Evolutionary conservation across 1,139 yeast genomes (phyloP), one percentile per base, ranked within the genome.

Genomic region (Geotrichum citri-aurantii): DNA sequence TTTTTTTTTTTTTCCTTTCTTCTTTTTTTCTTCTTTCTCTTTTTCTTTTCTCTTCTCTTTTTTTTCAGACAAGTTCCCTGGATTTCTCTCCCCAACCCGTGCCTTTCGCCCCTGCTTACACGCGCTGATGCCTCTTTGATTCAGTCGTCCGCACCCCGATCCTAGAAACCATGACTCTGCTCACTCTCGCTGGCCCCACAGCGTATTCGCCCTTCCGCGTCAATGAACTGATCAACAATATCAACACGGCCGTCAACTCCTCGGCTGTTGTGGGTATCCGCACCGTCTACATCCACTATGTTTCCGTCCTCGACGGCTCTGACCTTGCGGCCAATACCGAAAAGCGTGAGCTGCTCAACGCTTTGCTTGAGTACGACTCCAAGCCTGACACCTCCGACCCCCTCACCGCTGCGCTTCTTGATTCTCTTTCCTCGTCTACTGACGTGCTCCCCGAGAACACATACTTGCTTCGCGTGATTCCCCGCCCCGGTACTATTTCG

Each of bases 401-500:
- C 3, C 76, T 81, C 50, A 79, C 79, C 61, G 69, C 75, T 57
- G 71, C 79, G 55, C 76, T 92, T 64, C 73, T 77, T 50, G 77
- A 79, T 42, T 64, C 71, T 1, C 66, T 71, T 23, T 27, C 64
- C 48, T 65, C 63, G 42, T 60, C 64, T 49, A 56, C 67, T 1
- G 56, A 57, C 23, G 63, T 69, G 21, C 71, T 81, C 59, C 84
- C 77, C 48, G 75, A 77, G 19, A 83, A 85, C 69, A 75, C 83
- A 44, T 81, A 82, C 63, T 76, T 91, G 66, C 75, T 93, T 57
- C 81, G 95, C 71, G 80, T 95, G 59, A 79, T 92, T 60, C 99
- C 99, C 52, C 84, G 99, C 73, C 79, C 93, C 10, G 99, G 99
- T 61, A 93, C 99, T 26, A 91, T 93, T 65, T 92, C 98, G 27